Base-by-base conservation (phyloP, 2,329 filamentous ascomycete species). In the Aspergillus sp. region DNA sequence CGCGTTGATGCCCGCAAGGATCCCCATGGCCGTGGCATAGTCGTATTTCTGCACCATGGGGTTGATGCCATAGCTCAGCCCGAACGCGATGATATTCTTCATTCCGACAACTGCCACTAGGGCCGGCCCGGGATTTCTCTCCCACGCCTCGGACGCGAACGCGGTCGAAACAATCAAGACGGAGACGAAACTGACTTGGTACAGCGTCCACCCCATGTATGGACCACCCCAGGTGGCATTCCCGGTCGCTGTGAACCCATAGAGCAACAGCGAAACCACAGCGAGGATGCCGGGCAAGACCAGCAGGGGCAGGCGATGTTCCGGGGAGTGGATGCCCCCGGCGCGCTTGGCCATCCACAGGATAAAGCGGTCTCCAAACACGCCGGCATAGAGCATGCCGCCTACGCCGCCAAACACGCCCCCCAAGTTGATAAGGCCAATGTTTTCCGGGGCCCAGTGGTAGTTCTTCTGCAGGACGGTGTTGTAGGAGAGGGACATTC, bases 401-500 rank as follows among this genome's bases (percentile, higher is more conserved):
- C 58, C 61, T n/a, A 66, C 58, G 2, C 62, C 60, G n/a, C 62
- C 64, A 19, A 64, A 63, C 0, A 66, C 60, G 5, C 62, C 64
- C 0, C 63, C 63, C 1, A 64, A 49, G 25, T 65, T 64, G 47
- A 65, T 65, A 14, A 64, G 44, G n/a, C 63, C 63, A 10, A 65
- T 55, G 17, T 50, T 60, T 45, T 54, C 45, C 3, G 62, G 53
- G 14, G 62, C 38, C 70, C 72, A 74, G 52, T 63, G 56, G 47
- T 72, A 75, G 29, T 55, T 59, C 23, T 57, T 49, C 14, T 65
- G 58, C 5, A 76, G 61, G 3, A 76, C 66, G 1, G 67, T 61
- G 48, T 70, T 64, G 53, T 76, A 76, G 1, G 68, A 71, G 9
- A 75, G 59, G 1, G 69, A 70, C 52, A 75, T 72, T 19, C 68